A percentile compares a stretch with the other conserved stretches of the same genome.
These are phyloP conservation scores for Chaetomidium leptoderma DNA, from an alignment of 495 filamentous ascomycete genomes.

Conservation along the genomic window DNA sequence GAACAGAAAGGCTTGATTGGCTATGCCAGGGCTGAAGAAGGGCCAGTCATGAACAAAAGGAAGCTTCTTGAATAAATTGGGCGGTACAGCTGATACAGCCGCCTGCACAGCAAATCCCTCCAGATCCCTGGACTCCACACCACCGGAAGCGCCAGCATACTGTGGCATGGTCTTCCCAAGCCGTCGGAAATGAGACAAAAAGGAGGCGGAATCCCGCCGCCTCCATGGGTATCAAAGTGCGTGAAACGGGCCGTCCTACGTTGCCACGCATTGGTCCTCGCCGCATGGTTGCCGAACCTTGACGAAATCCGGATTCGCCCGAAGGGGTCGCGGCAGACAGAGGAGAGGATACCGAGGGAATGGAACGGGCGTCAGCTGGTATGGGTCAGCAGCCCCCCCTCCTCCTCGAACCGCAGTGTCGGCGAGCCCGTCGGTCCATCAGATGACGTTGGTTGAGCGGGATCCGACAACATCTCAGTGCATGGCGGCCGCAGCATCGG, in stretches of 20 bases:
- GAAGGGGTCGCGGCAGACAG: not conserved
- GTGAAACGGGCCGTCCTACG: conserved; percentile 18
- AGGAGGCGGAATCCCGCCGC: conserved; percentile 19
- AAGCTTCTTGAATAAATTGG: conserved; percentile 20
- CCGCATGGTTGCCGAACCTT: conserved; percentile 20
- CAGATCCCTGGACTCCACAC: conserved; percentile 22
- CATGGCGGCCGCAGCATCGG: conserved; percentile 45
- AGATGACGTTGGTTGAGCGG: conserved; percentile 1
- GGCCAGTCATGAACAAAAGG: conserved; percentile 29
- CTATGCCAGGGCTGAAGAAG: not conserved
- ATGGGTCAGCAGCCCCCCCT: conserved; percentile 12
- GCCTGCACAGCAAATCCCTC: conserved; percentile 21
- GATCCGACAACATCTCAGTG: conserved; percentile 24
- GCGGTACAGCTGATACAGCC: conserved; percentile 20
- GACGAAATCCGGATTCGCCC: not conserved
- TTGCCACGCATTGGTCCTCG: conserved; percentile 21
- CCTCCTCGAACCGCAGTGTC: not conserved
- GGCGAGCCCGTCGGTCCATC: not conserved
- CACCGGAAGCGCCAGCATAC: conserved; percentile 2
- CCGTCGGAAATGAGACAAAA: conserved; percentile 17
- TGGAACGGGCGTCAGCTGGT: conserved; percentile 15
- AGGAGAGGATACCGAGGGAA: conserved; percentile 1
- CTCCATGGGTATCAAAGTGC: conserved; percentile 29
- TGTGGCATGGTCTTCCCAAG: conserved; percentile 8
- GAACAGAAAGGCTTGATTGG: conserved; percentile 23